These are phyloP conservation scores for Aspergillus thermomutatus DNA, from an alignment of 2,329 filamentous ascomycete species.

Conservation along the genomic window DNA sequence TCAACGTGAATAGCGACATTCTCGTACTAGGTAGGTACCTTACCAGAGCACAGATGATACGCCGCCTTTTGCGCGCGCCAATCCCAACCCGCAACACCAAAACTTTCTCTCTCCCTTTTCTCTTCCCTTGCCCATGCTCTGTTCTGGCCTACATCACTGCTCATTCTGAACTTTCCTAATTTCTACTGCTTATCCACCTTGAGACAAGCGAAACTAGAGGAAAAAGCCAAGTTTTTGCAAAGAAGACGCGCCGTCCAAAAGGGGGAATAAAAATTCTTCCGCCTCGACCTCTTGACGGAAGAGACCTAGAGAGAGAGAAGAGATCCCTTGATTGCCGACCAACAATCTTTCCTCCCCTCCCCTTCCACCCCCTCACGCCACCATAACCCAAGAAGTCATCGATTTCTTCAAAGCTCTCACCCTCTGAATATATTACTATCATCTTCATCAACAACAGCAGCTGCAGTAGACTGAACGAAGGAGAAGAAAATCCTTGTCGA, in stretches of 20 bases:
- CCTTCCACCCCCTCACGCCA: slow-evolving; percentile 7
- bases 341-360: slow-evolving; percentile 7
- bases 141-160: background rate
- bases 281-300: background rate
- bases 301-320: background rate
- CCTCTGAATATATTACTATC: background rate
- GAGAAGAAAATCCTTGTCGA: background rate
- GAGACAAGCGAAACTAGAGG: background rate
- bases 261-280: background rate
- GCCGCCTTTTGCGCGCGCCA: background rate
- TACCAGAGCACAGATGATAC: background rate
- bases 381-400: background rate
- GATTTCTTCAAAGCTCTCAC: background rate
- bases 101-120: background rate
- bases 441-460: background rate
- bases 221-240: background rate
- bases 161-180: background rate
- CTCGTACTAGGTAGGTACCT: background rate
- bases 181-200: background rate
- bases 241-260: background rate
- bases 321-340: slow-evolving; percentile 20
- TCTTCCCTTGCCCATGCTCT: background rate
- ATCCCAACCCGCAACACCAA: background rate
- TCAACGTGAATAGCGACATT: background rate
- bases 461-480: background rate